Evolutionary conservation across 176 grass and related monocot genomes (phyloP).

Genomic region (Aegilops tauschii): DNA sequence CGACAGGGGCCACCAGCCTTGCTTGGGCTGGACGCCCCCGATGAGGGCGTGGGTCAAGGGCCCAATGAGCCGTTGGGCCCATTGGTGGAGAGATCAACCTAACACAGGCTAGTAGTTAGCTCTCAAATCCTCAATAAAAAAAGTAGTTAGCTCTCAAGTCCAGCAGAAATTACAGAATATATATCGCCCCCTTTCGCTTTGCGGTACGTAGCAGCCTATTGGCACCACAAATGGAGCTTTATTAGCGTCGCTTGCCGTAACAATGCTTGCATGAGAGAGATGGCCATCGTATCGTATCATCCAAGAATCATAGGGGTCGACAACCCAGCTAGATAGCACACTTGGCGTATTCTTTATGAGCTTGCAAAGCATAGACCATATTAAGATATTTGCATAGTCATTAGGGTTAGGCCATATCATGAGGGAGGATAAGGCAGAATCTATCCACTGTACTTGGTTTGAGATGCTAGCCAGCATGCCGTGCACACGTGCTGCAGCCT

Average conservation of each 20-base stretch:
- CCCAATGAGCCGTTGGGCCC: no score
- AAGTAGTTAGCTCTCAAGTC: neutral
- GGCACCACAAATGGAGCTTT: neutral
- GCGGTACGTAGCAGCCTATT: neutral
- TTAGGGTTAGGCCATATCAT: neutral
- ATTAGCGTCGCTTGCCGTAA: neutral
- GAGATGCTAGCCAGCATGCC: neutral
- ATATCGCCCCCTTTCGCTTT: neutral
- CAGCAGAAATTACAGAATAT: neutral
- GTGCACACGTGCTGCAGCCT: conserved; percentile 12
- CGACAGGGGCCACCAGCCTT: no score
- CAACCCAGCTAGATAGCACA: neutral
- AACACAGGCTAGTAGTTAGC: no score
- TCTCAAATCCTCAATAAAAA: no score
- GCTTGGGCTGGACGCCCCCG: no score
- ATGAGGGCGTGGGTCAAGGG: no score
- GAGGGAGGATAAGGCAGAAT: conserved; percentile 38
- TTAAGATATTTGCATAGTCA: neutral
- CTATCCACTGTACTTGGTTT: neutral
- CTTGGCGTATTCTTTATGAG: neutral
- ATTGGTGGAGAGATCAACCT: no score
- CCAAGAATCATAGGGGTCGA: neutral
- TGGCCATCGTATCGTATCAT: neutral
- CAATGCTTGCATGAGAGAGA: neutral
- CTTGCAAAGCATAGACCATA: neutral